Conservation (phyloP, 2,329 filamentous ascomycete genomes). For the Coniochaeta sp. region DNA sequence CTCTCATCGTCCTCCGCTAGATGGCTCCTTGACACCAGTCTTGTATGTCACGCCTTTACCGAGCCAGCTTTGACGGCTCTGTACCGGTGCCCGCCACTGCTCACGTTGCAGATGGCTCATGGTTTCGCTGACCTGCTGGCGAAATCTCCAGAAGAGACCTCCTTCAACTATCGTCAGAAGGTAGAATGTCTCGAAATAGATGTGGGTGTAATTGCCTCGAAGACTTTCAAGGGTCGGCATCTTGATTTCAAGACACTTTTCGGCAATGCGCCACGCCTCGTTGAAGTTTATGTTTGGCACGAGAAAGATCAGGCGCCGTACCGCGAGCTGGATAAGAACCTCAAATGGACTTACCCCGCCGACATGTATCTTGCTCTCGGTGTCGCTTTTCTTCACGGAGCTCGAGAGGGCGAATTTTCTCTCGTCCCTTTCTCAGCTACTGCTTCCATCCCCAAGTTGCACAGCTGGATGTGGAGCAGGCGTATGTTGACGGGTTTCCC, state of each 20-base stretch:
- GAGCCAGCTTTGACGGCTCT: constrained; percentile 68
- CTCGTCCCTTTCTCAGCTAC: constrained; percentile 29
- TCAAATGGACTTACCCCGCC: constrained; percentile 64
- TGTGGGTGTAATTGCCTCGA: constrained; percentile 46
- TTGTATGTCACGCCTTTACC: constrained; percentile 55
- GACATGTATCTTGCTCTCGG: constrained; percentile 59
- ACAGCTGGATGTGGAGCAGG: constrained; percentile 56
- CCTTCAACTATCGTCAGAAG: constrained; percentile 62
- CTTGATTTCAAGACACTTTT: constrained; percentile 45
- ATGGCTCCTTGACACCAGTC: constrained; percentile 60
- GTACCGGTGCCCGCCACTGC: constrained; percentile 61
- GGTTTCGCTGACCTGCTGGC: constrained; percentile 46
- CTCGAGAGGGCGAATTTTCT: background rate
- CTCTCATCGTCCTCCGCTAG: constrained; percentile 27
- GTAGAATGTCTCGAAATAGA: constrained; percentile 64
- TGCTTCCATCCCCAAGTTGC: constrained; percentile 24
- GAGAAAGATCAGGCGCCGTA: constrained; percentile 61
- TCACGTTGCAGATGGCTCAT: constrained; percentile 33
- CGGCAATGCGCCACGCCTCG: constrained; percentile 56
- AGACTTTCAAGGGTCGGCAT: constrained; percentile 42
- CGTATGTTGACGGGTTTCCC: constrained; percentile 40
- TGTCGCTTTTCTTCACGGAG: constrained; percentile 4
- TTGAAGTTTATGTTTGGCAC: constrained; percentile 65
- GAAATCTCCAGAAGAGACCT: constrained; percentile 37
- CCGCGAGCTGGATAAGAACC: constrained; percentile 42